Conservation (phyloP, 306 rosid genomes). For the Bauhinia variegata region DNA sequence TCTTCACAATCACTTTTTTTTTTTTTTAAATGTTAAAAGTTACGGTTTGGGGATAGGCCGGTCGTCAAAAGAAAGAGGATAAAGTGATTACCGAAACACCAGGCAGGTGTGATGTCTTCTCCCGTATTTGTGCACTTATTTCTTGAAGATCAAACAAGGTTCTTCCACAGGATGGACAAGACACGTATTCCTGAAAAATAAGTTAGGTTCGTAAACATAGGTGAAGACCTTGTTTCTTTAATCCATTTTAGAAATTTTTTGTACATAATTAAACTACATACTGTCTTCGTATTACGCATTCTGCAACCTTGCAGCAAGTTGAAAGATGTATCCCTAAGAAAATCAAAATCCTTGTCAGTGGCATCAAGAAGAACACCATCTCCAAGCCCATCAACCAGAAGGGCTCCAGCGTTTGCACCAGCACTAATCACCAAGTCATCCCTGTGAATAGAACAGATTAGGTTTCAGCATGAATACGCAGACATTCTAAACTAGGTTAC, state of each 20-base stretch:
- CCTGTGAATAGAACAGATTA: conserved; percentile 50
- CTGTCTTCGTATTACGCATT: conserved; percentile 98
- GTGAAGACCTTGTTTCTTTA: background rate
- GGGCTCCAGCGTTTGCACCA: conserved; percentile 88
- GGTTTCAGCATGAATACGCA: conserved; percentile 21
- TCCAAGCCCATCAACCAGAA: conserved; percentile 97
- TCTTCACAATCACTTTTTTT: background rate
- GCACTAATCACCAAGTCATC: conserved; percentile 95
- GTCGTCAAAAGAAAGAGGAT: background rate
- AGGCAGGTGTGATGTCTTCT: conserved; percentile 90
- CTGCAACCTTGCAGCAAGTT: conserved; percentile 98
- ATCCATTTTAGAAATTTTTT: conserved; percentile 4
- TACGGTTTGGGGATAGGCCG: too few species aligned
- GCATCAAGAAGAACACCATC: conserved; percentile 91
- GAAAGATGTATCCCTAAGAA: conserved; percentile 89
- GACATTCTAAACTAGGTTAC: conserved; percentile 14
- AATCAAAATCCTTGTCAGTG: conserved; percentile 82
- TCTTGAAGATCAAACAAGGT: conserved; percentile 98
- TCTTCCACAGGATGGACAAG: conserved; percentile 99
- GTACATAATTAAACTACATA: conserved; percentile 37
- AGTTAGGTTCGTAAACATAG: conserved; percentile 29
- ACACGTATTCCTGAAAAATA: conserved; percentile 85
- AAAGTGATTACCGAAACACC: conserved; percentile 80
- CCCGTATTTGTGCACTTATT: conserved; percentile 89
- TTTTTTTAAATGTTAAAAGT: too few species aligned